These are phyloP conservation scores for Vitis rupestris DNA, from an alignment of 164 flowering plant genomes.

Conservation along the genomic window DNA sequence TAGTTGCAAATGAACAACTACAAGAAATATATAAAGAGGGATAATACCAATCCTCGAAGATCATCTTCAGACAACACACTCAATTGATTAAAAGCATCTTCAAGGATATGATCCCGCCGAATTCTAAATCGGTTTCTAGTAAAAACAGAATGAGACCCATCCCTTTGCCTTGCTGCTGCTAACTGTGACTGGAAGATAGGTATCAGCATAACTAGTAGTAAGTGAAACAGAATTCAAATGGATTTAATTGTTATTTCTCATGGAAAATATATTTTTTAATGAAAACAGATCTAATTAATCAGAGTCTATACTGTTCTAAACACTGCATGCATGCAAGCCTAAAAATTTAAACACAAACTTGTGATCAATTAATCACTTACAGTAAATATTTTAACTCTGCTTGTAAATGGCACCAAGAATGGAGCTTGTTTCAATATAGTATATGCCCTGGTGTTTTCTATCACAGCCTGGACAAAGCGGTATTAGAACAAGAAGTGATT, in stretches of 20 bases:
- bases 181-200: constrained; percentile 63
- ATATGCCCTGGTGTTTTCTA: constrained; percentile 73
- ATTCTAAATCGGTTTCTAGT: constrained; percentile 74
- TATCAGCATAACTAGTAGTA: neutral
- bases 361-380: constrained; percentile 45
- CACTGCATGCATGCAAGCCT: neutral
- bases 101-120: constrained; percentile 84
- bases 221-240: neutral
- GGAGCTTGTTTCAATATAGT: constrained; percentile 89
- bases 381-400: constrained; percentile 86
- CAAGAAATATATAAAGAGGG: neutral
- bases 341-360: neutral
- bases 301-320: neutral
- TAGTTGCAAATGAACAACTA: neutral
- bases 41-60: constrained; percentile 72
- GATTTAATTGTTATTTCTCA: neutral
- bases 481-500: constrained; percentile 9
- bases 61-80: constrained; percentile 82
- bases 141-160: constrained; percentile 57
- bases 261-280: neutral
- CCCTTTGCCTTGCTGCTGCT: constrained; percentile 60
- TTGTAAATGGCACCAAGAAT: constrained; percentile 90
- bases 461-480: constrained; percentile 56
- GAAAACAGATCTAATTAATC: neutral
- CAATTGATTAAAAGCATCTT: constrained; percentile 91